phyloP scores from a whole-genome alignment of 2,329 filamentous ascomycete species.

The Penicillium sp. region DNA sequence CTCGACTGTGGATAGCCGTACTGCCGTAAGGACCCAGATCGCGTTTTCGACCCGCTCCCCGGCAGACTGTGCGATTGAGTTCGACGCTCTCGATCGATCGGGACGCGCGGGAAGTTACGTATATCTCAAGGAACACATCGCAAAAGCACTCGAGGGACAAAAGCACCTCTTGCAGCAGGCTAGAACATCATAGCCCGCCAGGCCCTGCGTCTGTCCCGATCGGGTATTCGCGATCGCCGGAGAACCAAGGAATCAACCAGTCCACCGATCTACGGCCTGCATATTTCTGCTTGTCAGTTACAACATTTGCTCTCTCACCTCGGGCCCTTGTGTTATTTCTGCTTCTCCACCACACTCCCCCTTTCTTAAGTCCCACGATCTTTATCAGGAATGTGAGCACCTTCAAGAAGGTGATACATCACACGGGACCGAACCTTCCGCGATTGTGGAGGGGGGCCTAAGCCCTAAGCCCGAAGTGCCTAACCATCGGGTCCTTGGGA shows the following conservation, averaged over 20 bases:
- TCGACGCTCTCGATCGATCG: slow-evolving; percentile 21
- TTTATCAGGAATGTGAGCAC: background rate
- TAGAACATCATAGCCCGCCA: background rate
- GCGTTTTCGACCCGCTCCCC: background rate
- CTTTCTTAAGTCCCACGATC: background rate
- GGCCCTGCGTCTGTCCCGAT: slow-evolving; percentile 2
- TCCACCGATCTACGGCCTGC: slow-evolving; percentile 10
- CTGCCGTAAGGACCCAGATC: background rate
- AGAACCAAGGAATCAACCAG: slow-evolving; percentile 9
- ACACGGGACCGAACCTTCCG: background rate
- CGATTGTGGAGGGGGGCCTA: background rate
- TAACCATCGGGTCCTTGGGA: background rate
- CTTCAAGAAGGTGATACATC: background rate
- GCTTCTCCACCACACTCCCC: background rate
- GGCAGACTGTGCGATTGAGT: slow-evolving; percentile 11
- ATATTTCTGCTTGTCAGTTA: background rate
- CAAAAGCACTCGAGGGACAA: slow-evolving; percentile 1
- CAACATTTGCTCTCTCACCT: background rate
- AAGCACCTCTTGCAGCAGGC: background rate
- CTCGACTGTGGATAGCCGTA: background rate
- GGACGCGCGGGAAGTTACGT: slow-evolving; percentile 17
- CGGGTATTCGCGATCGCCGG: slow-evolving; percentile 3
- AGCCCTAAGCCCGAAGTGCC: background rate
- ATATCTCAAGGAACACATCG: slow-evolving; percentile 8
- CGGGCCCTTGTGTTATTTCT: background rate